Percentiles rank a stretch among this genome's conserved stretches.
Conservation (phyloP, 306 rosid genomes). For the Cucurbita maxima region DNA sequence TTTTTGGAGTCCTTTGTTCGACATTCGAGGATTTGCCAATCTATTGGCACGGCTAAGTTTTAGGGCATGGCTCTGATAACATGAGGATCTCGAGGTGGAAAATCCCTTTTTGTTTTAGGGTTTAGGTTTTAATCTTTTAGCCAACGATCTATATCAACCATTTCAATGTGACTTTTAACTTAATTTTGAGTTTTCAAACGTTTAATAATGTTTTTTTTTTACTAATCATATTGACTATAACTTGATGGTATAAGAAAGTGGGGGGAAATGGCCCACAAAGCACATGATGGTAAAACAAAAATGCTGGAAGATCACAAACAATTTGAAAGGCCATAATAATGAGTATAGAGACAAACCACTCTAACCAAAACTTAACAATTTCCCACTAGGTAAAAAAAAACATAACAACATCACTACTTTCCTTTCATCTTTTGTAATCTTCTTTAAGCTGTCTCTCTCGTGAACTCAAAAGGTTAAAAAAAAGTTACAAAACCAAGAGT, state of each 20-base stretch:
- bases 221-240: not conserved
- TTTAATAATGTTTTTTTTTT: not conserved
- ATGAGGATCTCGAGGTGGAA: too few relatives aligned
- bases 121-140: too few relatives aligned
- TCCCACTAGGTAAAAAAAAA: not conserved
- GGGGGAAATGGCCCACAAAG: not conserved
- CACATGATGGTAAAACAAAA: slow-evolving; percentile 6
- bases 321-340: not conserved
- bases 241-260: too few relatives aligned
- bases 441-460: slow-evolving; percentile 4
- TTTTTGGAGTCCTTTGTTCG: too few relatives aligned
- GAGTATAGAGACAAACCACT: not conserved
- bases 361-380: not conserved
- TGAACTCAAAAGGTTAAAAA: not conserved
- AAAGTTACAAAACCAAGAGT: not conserved
- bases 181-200: not conserved
- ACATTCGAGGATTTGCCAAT: too few relatives aligned
- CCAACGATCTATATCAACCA: too few relatives aligned
- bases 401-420: slow-evolving; percentile 41
- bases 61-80: too few relatives aligned
- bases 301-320: slow-evolving; percentile 9
- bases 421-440: not conserved
- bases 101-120: too few relatives aligned
- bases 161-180: not conserved
- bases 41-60: too few relatives aligned